Base-by-base conservation (phyloP, 2,329 filamentous ascomycete species). In the Parastagonospora avenae region DNA sequence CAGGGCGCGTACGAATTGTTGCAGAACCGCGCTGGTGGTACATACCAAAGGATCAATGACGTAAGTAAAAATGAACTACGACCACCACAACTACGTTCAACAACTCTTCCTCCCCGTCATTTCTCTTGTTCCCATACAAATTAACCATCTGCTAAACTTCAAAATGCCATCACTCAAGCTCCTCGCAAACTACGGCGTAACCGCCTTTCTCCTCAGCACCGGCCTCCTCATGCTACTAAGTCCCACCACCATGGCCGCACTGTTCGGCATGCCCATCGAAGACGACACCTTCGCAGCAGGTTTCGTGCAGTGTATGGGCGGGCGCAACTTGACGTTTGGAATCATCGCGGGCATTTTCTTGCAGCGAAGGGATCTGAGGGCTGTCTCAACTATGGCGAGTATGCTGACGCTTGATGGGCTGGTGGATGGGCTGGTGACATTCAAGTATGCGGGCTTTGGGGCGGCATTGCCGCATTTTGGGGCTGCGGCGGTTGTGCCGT, bases 231-330 rank as follows among this genome's bases (percentile, higher is more conserved):
- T 38, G 4, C 50, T 59, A 2, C 40, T 59, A 8, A 39, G 29
- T 1, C 56, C 56, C 2, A 54, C 54, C n/a, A 59, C 56, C 2
- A 44, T 59, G 32, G 56, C 56, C 3, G 37, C 50, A 1, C 42
- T 47, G 1, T 59, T 59, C 30, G 50, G 50, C 40, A 59, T 59
- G 56, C 56, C 56, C 28, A 24, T 59, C 8, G 10, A 46, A 2
- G 33, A 46, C 24, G 31, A 54, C n/a, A 50, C 56, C n/a, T 52
- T 54, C 41, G 54, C 56, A 10, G 43, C 56, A 2, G 56, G 56
- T 24, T 59, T 59, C 9, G 56, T 59, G n/a, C 56, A 59, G 14
- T 59, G 56, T 14, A 54, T 59, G 50, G 56, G 56, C 4, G 56
- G 56, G 5, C 56, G 56, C 14, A 59, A 59, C 3, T 29, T 59